Evolutionary conservation across 805 yeast genomes (phyloP).

Genomic region (Blastobotrys americana): DNA sequence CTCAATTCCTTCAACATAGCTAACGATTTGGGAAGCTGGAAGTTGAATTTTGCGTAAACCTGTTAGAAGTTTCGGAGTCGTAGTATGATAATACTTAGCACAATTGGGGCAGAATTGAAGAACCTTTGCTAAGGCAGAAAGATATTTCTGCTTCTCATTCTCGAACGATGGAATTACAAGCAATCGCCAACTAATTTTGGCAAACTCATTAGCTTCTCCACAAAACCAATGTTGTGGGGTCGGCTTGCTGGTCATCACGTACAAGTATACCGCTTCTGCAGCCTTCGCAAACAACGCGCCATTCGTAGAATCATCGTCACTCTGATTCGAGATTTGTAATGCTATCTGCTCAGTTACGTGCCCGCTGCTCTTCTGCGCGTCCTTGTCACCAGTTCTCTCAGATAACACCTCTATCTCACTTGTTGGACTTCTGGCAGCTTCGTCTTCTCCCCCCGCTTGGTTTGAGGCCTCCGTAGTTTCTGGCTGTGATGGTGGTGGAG

Average conservation of each 20-base stretch:
- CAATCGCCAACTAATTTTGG: neutral
- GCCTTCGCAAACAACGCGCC: neutral
- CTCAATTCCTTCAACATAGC: neutral
- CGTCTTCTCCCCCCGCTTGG: neutral
- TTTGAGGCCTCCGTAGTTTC: no score
- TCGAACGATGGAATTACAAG: slow-evolving; percentile 10
- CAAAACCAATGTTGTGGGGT: slow-evolving; percentile 2
- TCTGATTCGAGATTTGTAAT: neutral
- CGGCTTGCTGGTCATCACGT: neutral
- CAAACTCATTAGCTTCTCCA: neutral
- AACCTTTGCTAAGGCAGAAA: slow-evolving; percentile 1
- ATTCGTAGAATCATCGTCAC: neutral
- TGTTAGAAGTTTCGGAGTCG: slow-evolving; percentile 5
- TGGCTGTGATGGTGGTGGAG: no score
- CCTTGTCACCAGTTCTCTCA: neutral
- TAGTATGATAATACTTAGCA: slow-evolving; percentile 10
- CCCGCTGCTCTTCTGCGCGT: no score
- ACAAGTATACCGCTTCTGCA: neutral
- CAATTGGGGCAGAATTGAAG: slow-evolving; percentile 13
- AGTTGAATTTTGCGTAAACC: slow-evolving; percentile 2
- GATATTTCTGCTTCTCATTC: slow-evolving; percentile 3
- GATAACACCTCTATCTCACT: neutral
- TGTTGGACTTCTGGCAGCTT: neutral
- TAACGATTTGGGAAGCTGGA: neutral
- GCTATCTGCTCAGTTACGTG: neutral